Evolutionary conservation across 352 stramenopile species (phyloP), one percentile per base, ranked within the genome.

Genomic region (Globisporangium paroecandrum): DNA sequence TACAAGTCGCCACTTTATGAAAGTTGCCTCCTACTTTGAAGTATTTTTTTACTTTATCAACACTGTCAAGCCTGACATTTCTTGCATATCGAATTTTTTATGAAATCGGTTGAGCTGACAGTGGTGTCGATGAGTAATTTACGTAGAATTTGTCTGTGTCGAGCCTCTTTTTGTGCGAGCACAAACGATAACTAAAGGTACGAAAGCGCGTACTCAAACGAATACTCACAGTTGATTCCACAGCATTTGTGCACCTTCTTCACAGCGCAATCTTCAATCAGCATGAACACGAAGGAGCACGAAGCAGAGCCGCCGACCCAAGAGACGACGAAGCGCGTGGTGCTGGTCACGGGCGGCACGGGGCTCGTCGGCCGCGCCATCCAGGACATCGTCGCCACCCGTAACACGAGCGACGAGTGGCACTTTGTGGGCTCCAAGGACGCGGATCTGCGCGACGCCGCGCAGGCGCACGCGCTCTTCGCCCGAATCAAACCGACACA

Each of bases 271-370:
- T 49, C 41, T 20, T 49, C 41, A 49, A 49, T 49, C 41, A 9
- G 9, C 34, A 53, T 34, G 29, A n/a, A 18, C 2, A 41, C 32
- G 54, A 43, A 41, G 34, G 60, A 60, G 62, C 62, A 64, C 12
- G 29, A 59, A 22, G 25, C 24, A 20, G 24, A 47, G 10, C 12
- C 12, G 15, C 41, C 61, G 49, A 27, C n/a, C n/a, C 53, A 20
- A 9, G 18, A 18, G 27, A 41, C n/a, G 6, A 22, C 15, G 34
- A 58, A 32, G 25, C 73, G 77, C 34, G 75, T 89, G 34, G 82
- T 99, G 49, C 83, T 99, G 38, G 95, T 99, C 9, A 99, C 97
- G 10, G 97, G 97, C 38, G 97, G 97, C 64, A 98, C 95, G 47
- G 97, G 97, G 7, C 86, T 99, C 36, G 95, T 99, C 0, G 97